Conservation (phyloP, 768 basidiomycete genomes). For the Russula sp. region DNA sequence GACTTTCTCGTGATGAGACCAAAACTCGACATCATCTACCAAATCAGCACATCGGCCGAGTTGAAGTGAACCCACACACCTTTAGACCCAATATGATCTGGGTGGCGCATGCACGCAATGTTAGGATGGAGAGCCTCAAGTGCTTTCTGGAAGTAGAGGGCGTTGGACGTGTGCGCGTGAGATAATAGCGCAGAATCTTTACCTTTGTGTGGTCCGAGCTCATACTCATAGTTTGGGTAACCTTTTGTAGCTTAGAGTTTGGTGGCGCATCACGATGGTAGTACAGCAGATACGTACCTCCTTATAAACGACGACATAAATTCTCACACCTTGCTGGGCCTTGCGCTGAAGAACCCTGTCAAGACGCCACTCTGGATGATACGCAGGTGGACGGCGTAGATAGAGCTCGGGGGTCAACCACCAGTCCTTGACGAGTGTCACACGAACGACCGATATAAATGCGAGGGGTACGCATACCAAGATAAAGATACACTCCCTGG, state of each 20-base stretch:
- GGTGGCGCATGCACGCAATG: slow-evolving; percentile 85
- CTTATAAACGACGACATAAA: slow-evolving; percentile 93
- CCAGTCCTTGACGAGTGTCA: slow-evolving; percentile 57
- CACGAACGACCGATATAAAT: not conserved
- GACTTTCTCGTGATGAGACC: slow-evolving; percentile 93
- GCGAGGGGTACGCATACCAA: slow-evolving; percentile 44
- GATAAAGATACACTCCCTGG: slow-evolving; percentile 85
- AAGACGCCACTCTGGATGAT: slow-evolving; percentile 83
- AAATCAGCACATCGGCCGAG: not conserved
- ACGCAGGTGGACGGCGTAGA: slow-evolving; percentile 86
- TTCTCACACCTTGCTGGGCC: slow-evolving; percentile 87
- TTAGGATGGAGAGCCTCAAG: slow-evolving; percentile 85
- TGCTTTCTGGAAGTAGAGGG: slow-evolving; percentile 45
- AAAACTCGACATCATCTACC: slow-evolving; percentile 74
- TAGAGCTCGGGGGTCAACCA: slow-evolving; percentile 96
- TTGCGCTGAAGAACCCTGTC: slow-evolving; percentile 83
- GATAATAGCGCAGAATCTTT: slow-evolving; percentile 11
- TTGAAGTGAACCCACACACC: slow-evolving; percentile 37
- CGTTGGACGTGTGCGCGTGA: not conserved
- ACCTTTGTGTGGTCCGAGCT: slow-evolving; percentile 82
- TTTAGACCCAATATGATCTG: slow-evolving; percentile 84
- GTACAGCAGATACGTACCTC: slow-evolving; percentile 50
- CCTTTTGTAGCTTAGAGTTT: slow-evolving; percentile 40
- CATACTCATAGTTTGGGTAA: slow-evolving; percentile 90
- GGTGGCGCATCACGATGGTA: not conserved